Conservation (phyloP, 2,329 filamentous ascomycete species). For the Tolypocladium pustulatum region DNA sequence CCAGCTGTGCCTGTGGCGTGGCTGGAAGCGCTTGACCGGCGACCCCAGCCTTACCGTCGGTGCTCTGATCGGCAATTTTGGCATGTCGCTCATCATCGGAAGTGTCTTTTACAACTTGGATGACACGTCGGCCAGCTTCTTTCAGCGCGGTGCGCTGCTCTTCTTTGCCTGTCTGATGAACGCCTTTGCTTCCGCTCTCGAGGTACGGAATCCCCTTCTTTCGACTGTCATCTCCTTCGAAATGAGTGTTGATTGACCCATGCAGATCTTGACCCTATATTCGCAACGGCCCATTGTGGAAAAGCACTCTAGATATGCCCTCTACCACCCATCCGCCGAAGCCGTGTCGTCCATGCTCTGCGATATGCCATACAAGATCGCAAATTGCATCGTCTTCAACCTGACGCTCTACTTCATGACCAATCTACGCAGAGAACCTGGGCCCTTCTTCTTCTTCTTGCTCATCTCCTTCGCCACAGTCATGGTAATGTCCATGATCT, state of each 20-base stretch:
- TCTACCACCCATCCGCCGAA: slow-evolving; percentile 85
- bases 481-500: slow-evolving; percentile 76
- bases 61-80: slow-evolving; percentile 59
- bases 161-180: slow-evolving; percentile 87
- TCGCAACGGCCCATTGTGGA: slow-evolving; percentile 86
- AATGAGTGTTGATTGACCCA: not conserved
- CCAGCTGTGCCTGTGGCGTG: slow-evolving; percentile 68
- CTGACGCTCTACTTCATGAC: slow-evolving; percentile 79
- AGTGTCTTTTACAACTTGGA: slow-evolving; percentile 73
- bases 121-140: slow-evolving; percentile 60
- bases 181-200: slow-evolving; percentile 69
- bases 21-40: slow-evolving; percentile 64
- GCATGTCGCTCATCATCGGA: slow-evolving; percentile 67
- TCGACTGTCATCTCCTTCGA: too few relatives aligned
- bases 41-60: slow-evolving; percentile 67
- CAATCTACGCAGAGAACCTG: slow-evolving; percentile 62
- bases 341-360: slow-evolving; percentile 78
- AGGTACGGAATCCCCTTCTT: slow-evolving; percentile 33
- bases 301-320: slow-evolving; percentile 75
- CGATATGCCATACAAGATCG: slow-evolving; percentile 69
- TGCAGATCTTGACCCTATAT: slow-evolving; percentile 69
- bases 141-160: slow-evolving; percentile 64
- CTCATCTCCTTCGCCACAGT: slow-evolving; percentile 65
- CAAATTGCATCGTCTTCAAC: slow-evolving; percentile 70
- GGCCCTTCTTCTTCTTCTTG: slow-evolving; percentile 77